Evolutionary conservation across 345 rosid genomes (phyloP), one percentile per base, ranked within the genome.

Genomic region (Aurinia saxatilis): DNA sequence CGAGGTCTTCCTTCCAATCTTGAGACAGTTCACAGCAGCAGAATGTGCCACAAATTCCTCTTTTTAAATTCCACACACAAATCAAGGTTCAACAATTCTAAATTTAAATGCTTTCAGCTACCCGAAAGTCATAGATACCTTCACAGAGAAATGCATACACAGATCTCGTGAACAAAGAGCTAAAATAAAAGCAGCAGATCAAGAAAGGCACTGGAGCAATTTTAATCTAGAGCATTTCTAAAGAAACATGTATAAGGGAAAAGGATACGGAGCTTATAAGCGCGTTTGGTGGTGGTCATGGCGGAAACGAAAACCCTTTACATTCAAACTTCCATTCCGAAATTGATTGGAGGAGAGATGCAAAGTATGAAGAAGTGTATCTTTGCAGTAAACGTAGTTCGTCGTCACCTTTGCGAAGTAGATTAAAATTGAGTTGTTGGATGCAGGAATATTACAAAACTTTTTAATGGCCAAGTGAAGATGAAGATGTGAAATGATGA

Each of bases 11-110:
- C 96, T 84, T 46, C 99, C 99, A 44, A 95, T 90, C 86, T 84
- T 86, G 37, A 95, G 96, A 75, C 97, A 95, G 53, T 95, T 95
- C 29, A 95, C 97, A 49, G 81, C 67, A 10, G 96, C 82, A 60
- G 97, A 84, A 83, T 95, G 99, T 17, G 99, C 99, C 68, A 95
- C 99, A 76, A 95, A 95, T 72, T 95, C 99, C 97, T 95, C 99
- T 93, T 17, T n/a, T 63, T 3, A 2, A 40, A 66, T 57, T 19
- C 16, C n/a, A 67, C 55, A 45, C 65, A 50, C 61, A 45, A 56
- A 85, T 84, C 73, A 82, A 84, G 91, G 81, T 58, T 50, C 64
- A 62, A 15, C 71, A 51, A 50, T 16, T 49, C 2, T 7, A 19
- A 34, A n/a, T 23, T 40, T 13, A 17, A 53, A 42, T 16, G 4